These are phyloP conservation scores for Sclerotinia glacialis DNA, from an alignment of 2,329 filamentous ascomycete species.

Conservation along the genomic window DNA sequence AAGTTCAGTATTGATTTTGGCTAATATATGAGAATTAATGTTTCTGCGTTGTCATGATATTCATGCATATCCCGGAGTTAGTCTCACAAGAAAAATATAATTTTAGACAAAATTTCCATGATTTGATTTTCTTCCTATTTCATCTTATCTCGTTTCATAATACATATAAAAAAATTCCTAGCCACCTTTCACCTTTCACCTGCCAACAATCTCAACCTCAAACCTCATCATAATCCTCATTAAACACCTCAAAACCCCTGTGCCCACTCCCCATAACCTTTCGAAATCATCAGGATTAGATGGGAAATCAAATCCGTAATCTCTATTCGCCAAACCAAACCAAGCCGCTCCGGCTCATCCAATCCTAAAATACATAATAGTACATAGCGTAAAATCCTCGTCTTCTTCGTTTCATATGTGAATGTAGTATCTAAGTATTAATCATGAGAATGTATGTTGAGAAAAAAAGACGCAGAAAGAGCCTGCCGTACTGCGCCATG, in stretches of 20 bases:
- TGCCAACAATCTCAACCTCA: too few species aligned
- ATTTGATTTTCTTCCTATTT: neutral
- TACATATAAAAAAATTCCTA: neutral
- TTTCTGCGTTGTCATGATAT: neutral
- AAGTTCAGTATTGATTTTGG: neutral
- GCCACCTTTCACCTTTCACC: too few species aligned
- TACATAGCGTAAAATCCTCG: constrained; percentile 4
- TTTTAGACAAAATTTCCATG: neutral
- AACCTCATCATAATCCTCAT: neutral
- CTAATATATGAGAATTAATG: neutral
- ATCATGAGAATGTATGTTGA: constrained; percentile 2
- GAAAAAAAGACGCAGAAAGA: neutral
- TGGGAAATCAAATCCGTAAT: neutral
- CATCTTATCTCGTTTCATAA: constrained; percentile 2
- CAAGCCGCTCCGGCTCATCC: too few species aligned
- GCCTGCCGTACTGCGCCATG: neutral
- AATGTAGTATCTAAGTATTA: constrained; percentile 5
- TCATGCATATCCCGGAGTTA: too few species aligned
- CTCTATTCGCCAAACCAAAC: neutral
- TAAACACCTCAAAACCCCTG: neutral
- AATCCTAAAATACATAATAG: constrained; percentile 11
- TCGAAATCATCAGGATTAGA: neutral
- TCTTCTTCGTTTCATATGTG: neutral
- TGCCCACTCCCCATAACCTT: neutral
- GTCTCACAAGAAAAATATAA: neutral